Evolutionary conservation across 768 basidiomycete species (phyloP), one percentile per base, ranked within the genome.

Genomic region (Rhodotorula sphaerocarpa): DNA sequence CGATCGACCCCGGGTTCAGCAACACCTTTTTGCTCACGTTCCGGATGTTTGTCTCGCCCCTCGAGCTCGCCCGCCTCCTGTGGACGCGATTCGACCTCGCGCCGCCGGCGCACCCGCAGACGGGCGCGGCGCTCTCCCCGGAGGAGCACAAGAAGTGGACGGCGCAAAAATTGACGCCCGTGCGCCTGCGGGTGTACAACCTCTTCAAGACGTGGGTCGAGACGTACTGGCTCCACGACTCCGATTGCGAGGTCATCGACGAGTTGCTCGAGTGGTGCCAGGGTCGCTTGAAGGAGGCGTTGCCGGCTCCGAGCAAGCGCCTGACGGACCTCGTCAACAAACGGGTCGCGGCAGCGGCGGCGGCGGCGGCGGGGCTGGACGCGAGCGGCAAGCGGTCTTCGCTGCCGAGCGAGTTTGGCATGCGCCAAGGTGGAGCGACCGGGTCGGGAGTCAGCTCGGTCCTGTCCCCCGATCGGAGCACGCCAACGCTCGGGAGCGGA

Each of bases 201-300:
- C 84, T 96, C 73, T 82, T 97, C 77, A 96, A 92, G 79, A 80
- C 81, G 16, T 99, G 95, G 95, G 79, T 95, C 54, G 92, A 97
- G 74, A 78, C 80, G 65, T 85, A 93, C 75, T 97, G 93, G 92
- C 81, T 85, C 11, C 74, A 83, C n/a, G 80, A 81, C 1, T 79
- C 82, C 15, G 95, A 97, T 74, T 81, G 83, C 61, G 77, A 77
- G 12, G 84, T 85, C 23, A 76, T 79, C 31, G 73, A 74, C 2
- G 61, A 57, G 0, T 55, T 80, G 25, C 57, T 63, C 28, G 60
- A 64, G 14, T 79, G 78, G 63, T 70, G 75, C 6, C 47, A 62
- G 3, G 74, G 75, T 1, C 55, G 69, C 3, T 63, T 77, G 23
- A 61, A 62, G 23, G 61, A 63, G 4, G 72, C 74, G 10, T 72